Base-by-base conservation (phyloP, 805 yeast species). In the Zygosaccharomyces bisporus region DNA sequence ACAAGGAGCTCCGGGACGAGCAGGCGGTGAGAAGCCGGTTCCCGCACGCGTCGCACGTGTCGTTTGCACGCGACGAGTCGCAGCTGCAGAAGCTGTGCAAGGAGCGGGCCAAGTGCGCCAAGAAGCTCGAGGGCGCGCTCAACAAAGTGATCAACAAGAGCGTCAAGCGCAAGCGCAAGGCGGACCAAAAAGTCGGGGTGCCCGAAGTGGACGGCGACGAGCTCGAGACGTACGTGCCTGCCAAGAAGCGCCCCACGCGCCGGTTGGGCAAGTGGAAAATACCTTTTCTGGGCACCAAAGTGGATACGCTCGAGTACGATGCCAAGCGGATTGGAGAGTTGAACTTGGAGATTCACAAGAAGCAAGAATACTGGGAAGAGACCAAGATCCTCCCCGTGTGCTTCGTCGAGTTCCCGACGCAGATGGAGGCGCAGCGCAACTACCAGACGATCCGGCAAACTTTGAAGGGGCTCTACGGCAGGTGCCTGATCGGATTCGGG, bases 401-500 rank as follows among this genome's bases (percentile, higher is more conserved):
- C 4, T 87, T 89, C 57, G 64, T 89, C 45, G 88, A 86, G 59
- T 91, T 93, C 65, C 76, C 84, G 40, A 74, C 86, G 48, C 96
- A 89, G 66, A 75, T 84, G 48, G 95, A 90, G 61, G 83, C 93
- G 44, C 97, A 90, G 67, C 75, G 80, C 54, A 95, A 96, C 38
- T 85, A 74, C 66, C 98, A 91, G 69, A 81, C 87, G n/a, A 67
- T 83, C 51, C 82, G 83, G 27, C 76, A 74, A 52, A 58, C 73
- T 59, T 75, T 68, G 21, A 57, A 69, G 72, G 49, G 73, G 66
- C 51, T 76, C 61, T 60, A 54, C 43, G 63, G 61, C 24, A 74
- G 75, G 48, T 68, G 79, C 46, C 67, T 70, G 54, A 79, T 80
- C 42, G 88, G 88, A 23, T 70, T 80, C 39, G 70, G 84, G 8